Base-by-base conservation (phyloP, 768 basidiomycete species). In the Xerocomellus chrysenteron region DNA sequence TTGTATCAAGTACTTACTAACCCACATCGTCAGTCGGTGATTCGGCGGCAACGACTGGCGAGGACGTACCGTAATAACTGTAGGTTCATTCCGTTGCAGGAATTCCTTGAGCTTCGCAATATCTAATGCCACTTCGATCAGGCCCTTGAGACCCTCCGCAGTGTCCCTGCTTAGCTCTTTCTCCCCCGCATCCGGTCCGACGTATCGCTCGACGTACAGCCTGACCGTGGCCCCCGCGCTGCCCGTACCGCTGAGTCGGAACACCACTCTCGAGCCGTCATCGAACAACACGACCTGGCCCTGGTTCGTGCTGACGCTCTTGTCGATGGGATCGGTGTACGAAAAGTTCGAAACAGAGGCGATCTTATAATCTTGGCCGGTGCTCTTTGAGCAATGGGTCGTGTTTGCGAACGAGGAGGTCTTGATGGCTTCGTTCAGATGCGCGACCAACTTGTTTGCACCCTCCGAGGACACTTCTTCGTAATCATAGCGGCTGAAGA, bases 401-500 rank as follows among this genome's bases (percentile, higher is more conserved):
- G 85, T 85, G 65, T 86, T 81, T 67, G 82, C 78, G 65, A 98
- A 86, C 47, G 84, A 85, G 1, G 82, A 77, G 7, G 81, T 77
- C 57, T 82, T 76, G 73, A 96, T 85, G 37, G 84, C 82, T 11
- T 78, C 74, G 71, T 94, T 85, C 68, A 99, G 76, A 67, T 85
- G 79, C 35, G 80, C 81, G 67, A 98, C 93, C 60, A 99, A 79
- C 58, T 86, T 85, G 66, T 91, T 84, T 44, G 97, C 97, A 33
- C 90, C 92, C 37, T 90, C 90, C 0, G 94, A 93, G 2, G 92
- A 81, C 45, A 97, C 93, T 72, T 98, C 97, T 71, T 99, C 97
- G 77, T 99, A 99, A 76, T 99, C 97, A 74, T 99, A 98, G 59
- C 95, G 89, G 65, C 91, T 95, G 82, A 99, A 99, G 86, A 97